A percentile compares a stretch with the other conserved stretches of the same genome.
These are phyloP conservation scores for Purpureocillium takamizusanense DNA, from an alignment of 2,329 filamentous ascomycete species.

Conservation along the genomic window DNA sequence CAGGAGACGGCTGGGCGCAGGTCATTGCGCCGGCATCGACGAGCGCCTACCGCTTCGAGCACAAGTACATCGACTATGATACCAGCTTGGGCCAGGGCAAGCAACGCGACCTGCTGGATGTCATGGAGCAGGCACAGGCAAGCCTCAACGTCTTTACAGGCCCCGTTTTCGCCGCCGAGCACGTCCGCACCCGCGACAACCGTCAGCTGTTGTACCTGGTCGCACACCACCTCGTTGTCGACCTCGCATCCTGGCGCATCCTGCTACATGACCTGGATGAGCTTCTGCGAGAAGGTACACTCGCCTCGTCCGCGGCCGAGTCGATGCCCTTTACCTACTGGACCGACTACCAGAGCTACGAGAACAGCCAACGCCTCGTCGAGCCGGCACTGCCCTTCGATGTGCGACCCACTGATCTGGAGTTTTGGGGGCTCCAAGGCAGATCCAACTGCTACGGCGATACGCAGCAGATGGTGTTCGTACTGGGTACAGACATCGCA, in stretches of 20 bases:
- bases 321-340: slow-evolving; percentile 41
- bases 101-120: slow-evolving; percentile 4
- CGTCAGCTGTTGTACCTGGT: slow-evolving; percentile 38
- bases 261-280: slow-evolving; percentile 41
- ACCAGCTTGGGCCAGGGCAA: slow-evolving; percentile 25
- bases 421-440: slow-evolving; percentile 35
- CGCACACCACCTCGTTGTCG: slow-evolving; percentile 43
- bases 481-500: slow-evolving; percentile 31
- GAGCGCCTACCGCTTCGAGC: slow-evolving; percentile 34
- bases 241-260: slow-evolving; percentile 40
- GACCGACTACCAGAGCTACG: slow-evolving; percentile 35
- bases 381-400: slow-evolving; percentile 28
- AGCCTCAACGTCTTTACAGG: slow-evolving; percentile 39
- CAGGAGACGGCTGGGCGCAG: slow-evolving; percentile 35
- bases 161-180: slow-evolving; percentile 40
- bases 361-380: slow-evolving; percentile 19
- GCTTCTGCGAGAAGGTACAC: slow-evolving; percentile 32
- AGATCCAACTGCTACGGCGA: slow-evolving; percentile 36
- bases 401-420: slow-evolving; percentile 27
- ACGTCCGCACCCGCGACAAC: slow-evolving; percentile 35
- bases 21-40: slow-evolving; percentile 28
- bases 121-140: slow-evolving; percentile 31
- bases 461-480: slow-evolving; percentile 30
- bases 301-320: slow-evolving; percentile 26
- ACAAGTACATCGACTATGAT: slow-evolving; percentile 29